Evolutionary conservation across 257 asterid species (phyloP).

Genomic region (Leptodermis oblonga): DNA sequence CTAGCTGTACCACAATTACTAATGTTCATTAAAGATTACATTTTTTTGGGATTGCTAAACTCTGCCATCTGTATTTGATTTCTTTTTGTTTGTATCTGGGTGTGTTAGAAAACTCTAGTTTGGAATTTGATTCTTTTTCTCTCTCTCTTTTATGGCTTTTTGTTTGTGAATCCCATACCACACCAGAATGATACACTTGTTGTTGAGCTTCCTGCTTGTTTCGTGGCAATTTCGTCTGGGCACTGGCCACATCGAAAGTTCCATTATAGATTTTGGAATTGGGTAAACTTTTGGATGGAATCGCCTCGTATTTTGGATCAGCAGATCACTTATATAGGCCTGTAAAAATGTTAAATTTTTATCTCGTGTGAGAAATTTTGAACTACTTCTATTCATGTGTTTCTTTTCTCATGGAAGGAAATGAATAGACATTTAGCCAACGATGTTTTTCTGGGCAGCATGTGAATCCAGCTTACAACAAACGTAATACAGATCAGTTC

Average conservation of each 20-base stretch:
- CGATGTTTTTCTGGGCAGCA: neutral
- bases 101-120: neutral
- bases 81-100: neutral
- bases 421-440: too few species aligned
- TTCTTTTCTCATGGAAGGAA: too few species aligned
- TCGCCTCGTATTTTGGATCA: too few species aligned
- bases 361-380: too few species aligned
- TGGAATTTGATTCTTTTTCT: neutral
- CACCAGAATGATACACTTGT: too few species aligned
- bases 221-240: neutral
- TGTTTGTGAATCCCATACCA: neutral
- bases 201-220: neutral
- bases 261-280: neutral
- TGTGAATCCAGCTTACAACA: slow-evolving; percentile 1
- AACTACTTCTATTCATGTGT: too few species aligned
- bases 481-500: neutral
- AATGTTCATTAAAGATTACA: neutral
- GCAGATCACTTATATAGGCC: too few species aligned
- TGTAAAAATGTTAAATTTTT: too few species aligned
- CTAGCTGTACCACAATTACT: neutral
- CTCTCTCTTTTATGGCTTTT: neutral
- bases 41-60: neutral
- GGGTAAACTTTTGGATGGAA: neutral
- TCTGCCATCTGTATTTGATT: neutral
- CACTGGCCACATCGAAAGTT: neutral